Conservation (phyloP, 768 basidiomycete genomes). For the Mycena galopus region DNA sequence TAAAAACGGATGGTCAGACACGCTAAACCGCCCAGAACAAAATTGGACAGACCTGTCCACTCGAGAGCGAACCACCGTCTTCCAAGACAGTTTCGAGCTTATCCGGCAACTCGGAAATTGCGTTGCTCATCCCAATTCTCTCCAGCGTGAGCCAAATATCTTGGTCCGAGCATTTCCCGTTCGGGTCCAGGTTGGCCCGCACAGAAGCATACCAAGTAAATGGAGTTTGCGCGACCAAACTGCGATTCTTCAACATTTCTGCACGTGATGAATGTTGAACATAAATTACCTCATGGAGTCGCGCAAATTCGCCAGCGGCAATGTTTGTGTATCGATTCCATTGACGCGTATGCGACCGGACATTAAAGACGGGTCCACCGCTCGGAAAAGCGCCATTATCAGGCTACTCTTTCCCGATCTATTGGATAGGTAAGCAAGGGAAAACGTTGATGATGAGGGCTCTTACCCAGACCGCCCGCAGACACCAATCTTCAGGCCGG, state of each 20-base stretch:
- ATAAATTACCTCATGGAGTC: constrained; percentile 21
- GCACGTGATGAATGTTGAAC: neutral
- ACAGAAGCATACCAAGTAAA: constrained; percentile 27
- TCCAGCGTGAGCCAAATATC: constrained; percentile 28
- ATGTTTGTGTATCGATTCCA: constrained; percentile 19
- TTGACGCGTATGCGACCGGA: constrained; percentile 14
- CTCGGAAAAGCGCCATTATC: constrained; percentile 29
- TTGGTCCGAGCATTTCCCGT: neutral
- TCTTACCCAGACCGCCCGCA: neutral
- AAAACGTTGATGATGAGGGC: too few relatives aligned
- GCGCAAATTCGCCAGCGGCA: constrained; percentile 7
- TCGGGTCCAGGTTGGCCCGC: constrained; percentile 12
- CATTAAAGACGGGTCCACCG: constrained; percentile 22
- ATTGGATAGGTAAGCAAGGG: neutral
- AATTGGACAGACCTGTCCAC: constrained; percentile 7
- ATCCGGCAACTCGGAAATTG: constrained; percentile 17
- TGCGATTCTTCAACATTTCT: neutral
- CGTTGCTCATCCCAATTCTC: constrained; percentile 12
- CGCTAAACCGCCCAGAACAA: neutral
- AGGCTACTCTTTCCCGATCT: constrained; percentile 27
- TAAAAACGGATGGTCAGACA: neutral
- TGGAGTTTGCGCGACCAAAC: constrained; percentile 30
- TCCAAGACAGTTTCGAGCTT: constrained; percentile 27
- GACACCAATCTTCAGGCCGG: constrained; percentile 1
- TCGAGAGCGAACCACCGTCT: constrained; percentile 11